Base-by-base conservation (phyloP, 306 rosid species). In the Begonia masoniana region DNA sequence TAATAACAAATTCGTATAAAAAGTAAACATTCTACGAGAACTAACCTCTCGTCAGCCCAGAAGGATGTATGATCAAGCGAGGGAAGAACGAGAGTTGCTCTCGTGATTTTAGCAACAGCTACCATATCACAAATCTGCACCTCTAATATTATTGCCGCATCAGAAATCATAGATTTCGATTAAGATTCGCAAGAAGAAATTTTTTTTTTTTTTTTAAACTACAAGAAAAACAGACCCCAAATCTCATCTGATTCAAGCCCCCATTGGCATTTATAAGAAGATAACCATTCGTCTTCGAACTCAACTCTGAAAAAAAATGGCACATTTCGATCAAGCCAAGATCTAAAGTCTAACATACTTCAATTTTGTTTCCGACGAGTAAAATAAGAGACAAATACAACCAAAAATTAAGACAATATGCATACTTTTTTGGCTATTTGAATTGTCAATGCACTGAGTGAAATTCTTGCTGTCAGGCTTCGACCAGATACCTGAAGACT, bases 231-330 rank as follows among this genome's bases (percentile, higher is more conserved):
- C 94, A 78, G 76, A 91, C 99, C 96, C 99, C 99, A 83, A 91
- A 91, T 81, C 99, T 91, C 99, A 91, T 91, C 88, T 91, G 99
- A 74, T 91, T 91, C 79, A 91, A 67, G 66, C 99, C 99, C n/a
- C 99, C 99, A 13, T 91, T 91, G 15, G 96, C 99, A 79, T 86
- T 91, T 59, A 83, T 68, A 58, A 91, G 82, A 74, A 91, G 71
- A 74, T 81, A 91, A 23, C 96, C 99, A 46, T 81, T 86, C 64
- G 75, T 83, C 79, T 81, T 81, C 9, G 54, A 65, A 66, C 83
- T 84, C 47, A 67, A 75, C 67, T 57, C 99, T 86, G 83, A 54
- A 60, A 55, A 52, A 68, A 68, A 49, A 39, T 47, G 47, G 52
- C 39, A 31, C 39, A 31, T 31, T 21, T 21, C 24, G 24, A 21